phyloP scores from a whole-genome alignment of 176 grass and related monocot species.

The Saccharum officinarum region DNA sequence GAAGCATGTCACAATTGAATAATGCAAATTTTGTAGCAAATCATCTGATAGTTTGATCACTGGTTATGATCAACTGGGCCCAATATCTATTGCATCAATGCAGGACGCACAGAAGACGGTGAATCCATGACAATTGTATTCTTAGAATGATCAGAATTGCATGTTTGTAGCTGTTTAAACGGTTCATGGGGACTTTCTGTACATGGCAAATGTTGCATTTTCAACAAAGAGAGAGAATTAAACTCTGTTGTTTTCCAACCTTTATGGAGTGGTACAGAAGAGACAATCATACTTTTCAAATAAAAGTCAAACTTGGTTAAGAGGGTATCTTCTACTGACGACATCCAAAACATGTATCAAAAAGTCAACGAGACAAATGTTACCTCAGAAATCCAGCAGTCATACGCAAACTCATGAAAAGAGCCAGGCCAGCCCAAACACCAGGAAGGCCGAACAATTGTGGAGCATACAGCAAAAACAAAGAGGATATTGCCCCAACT shows the following conservation, averaged over 20 bases:
- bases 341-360: neutral
- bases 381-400: conserved; percentile 72
- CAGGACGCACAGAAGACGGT: neutral
- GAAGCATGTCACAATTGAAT: conserved; percentile 1
- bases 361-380: neutral
- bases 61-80: neutral
- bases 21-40: conserved; percentile 5
- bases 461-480: conserved; percentile 64
- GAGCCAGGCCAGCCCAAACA: conserved; percentile 69
- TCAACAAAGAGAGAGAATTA: neutral
- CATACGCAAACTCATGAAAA: conserved; percentile 76
- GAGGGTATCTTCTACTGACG: neutral
- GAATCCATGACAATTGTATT: neutral
- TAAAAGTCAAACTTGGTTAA: neutral
- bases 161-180: neutral
- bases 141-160: neutral
- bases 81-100: neutral
- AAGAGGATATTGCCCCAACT: conserved; percentile 66
- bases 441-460: conserved; percentile 61
- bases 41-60: neutral
- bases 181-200: neutral
- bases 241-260: neutral
- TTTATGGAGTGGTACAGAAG: neutral
- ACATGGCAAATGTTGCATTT: neutral
- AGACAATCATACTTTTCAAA: conserved; percentile 18